Conservation (phyloP, 495 filamentous ascomycete genomes). For the Podospora pseudopauciseta region DNA sequence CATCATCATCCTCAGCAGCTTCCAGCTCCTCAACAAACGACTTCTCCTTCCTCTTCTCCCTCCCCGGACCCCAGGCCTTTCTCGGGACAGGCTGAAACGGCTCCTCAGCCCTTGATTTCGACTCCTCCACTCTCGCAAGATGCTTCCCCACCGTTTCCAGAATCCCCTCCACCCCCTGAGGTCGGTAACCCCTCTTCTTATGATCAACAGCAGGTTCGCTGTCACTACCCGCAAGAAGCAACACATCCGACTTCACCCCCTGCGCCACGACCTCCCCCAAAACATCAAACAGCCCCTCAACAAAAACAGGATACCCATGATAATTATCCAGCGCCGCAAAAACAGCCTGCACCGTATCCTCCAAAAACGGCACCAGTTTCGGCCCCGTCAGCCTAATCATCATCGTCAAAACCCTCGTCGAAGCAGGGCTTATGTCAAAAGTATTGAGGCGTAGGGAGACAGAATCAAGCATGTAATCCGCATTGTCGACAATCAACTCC, state of each 20-base stretch:
- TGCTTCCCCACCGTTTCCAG: constrained; percentile 23
- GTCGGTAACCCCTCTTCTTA: constrained; percentile 24
- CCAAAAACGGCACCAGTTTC: constrained; percentile 77
- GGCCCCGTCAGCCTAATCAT: constrained; percentile 87
- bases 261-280: constrained; percentile 78
- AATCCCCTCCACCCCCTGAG: constrained; percentile 18
- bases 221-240: constrained; percentile 41
- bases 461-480: constrained; percentile 94
- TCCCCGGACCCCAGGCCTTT: constrained; percentile 38
- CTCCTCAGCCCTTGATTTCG: constrained; percentile 20
- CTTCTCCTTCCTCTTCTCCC: constrained; percentile 37
- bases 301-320: constrained; percentile 86
- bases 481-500: constrained; percentile 83
- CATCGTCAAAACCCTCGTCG: constrained; percentile 88
- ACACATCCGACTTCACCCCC: constrained; percentile 60
- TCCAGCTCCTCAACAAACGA: constrained; percentile 40
- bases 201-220: constrained; percentile 34
- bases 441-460: constrained; percentile 84
- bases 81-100: neutral
- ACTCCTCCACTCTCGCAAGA: constrained; percentile 16
- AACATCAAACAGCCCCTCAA: constrained; percentile 80
- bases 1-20: constrained; percentile 11
- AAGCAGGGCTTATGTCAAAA: constrained; percentile 86
- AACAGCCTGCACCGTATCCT: constrained; percentile 83
- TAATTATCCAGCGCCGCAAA: constrained; percentile 89